Conservation (phyloP, 306 rosid genomes). For the Arachis stenosperma region DNA sequence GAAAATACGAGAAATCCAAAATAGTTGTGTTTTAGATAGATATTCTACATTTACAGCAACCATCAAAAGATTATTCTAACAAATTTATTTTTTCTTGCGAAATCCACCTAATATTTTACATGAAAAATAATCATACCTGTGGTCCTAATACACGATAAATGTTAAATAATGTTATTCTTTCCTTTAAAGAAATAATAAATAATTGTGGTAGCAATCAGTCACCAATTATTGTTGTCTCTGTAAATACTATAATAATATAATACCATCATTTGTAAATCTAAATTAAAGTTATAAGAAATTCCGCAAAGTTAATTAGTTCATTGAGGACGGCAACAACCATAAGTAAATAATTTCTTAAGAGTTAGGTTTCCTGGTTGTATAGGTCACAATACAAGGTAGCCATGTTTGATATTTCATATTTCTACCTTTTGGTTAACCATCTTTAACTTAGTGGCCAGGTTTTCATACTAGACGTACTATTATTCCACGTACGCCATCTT, state of each 20-base stretch:
- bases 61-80: too few species aligned
- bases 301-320: background rate
- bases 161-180: background rate
- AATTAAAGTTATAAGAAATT: background rate
- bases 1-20: too few species aligned
- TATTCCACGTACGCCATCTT: background rate
- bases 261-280: background rate
- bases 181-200: background rate
- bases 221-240: conserved; percentile 4
- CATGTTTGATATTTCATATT: background rate
- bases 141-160: background rate
- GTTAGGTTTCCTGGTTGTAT: conserved; percentile 11
- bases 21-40: too few species aligned
- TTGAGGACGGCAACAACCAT: conserved; percentile 26
- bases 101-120: background rate
- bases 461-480: background rate
- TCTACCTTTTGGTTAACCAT: background rate
- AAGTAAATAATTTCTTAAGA: background rate
- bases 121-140: background rate
- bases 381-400: background rate
- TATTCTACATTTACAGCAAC: too few species aligned
- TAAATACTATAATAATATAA: background rate
- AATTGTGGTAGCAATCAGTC: background rate
- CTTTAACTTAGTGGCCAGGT: background rate
- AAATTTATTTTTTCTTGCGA: background rate